phyloP scores from a whole-genome alignment of 768 basidiomycete genomes.

The Auriculariales sp. region DNA sequence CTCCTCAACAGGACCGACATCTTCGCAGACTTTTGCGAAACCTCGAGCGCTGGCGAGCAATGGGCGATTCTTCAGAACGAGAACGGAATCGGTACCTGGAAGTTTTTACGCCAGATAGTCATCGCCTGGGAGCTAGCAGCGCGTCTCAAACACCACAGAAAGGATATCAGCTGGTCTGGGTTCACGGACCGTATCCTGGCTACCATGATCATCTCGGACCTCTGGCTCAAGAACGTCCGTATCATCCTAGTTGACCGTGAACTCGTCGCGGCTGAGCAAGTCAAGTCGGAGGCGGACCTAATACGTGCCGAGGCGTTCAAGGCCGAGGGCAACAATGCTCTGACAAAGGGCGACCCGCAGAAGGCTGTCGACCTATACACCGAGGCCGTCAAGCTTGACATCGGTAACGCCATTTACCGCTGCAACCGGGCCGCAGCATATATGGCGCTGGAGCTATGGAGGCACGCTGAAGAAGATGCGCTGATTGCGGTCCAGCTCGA shows the following conservation, averaged over 20 bases:
- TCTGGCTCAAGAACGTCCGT: neutral
- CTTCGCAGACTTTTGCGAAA: neutral
- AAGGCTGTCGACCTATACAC: neutral
- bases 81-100: neutral
- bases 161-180: neutral
- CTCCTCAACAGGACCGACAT: too few species aligned
- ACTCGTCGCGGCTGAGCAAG: neutral
- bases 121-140: neutral
- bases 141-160: neutral
- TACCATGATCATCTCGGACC: neutral
- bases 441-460: neutral
- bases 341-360: neutral
- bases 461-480: neutral
- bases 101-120: neutral
- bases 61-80: neutral
- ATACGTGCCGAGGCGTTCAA: neutral
- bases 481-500: too few species aligned
- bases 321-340: neutral
- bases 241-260: neutral
- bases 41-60: neutral
- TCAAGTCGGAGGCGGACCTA: neutral
- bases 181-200: neutral
- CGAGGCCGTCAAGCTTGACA: neutral
- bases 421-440: conserved; percentile 1
- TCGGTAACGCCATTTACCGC: neutral